Percentiles rank a stretch among this genome's conserved stretches.
phyloP scores from a whole-genome alignment of 78 protist genomes.

The Anaeramoeba flamelloides region DNA sequence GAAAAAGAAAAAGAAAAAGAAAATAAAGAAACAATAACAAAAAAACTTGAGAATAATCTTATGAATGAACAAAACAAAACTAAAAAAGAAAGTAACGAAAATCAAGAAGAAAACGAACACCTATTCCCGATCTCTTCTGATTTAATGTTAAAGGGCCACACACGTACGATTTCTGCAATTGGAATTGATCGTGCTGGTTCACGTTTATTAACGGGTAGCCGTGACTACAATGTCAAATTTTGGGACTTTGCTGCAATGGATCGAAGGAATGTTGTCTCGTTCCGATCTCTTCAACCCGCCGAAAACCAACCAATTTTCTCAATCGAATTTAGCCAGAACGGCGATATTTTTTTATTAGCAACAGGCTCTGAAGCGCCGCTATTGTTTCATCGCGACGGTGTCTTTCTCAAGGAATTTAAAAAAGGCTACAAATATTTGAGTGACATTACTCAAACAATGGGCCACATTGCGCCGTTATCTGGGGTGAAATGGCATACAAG shows the following conservation, averaged over 20 bases:
- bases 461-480: not conserved
- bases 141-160: no score
- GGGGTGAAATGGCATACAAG: not conserved
- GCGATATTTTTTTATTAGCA: not conserved
- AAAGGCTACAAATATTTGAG: not conserved
- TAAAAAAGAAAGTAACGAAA: no score
- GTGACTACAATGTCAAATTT: not conserved
- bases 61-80: no score
- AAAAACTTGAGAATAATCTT: no score
- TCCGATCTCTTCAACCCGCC: not conserved
- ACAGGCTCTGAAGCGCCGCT: not conserved
- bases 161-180: no score
- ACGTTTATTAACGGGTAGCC: not conserved
- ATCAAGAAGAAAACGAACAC: no score
- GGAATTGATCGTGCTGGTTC: no score
- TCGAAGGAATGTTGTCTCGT: not conserved
- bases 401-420: not conserved
- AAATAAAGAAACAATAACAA: no score
- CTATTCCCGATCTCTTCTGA: no score
- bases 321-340: not conserved
- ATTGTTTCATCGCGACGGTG: not conserved
- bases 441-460: not conserved
- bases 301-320: not conserved
- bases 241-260: conserved; percentile 3
- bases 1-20: no score